phyloP scores from a whole-genome alignment of 1,139 yeast species.

The Yamadazyma triangularis region DNA sequence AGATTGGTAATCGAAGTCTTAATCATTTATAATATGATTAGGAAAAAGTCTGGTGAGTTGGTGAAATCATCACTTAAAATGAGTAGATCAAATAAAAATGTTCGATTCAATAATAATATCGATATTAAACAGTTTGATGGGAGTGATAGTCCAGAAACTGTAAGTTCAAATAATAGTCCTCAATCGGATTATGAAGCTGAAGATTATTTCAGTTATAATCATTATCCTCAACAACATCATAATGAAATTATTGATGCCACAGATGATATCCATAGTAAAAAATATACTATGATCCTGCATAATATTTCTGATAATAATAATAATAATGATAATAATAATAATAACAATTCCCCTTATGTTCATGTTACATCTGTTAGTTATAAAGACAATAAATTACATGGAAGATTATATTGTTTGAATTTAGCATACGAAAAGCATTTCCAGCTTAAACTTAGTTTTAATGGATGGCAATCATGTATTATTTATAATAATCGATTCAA shows the following conservation, averaged over 20 bases:
- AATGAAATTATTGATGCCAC: background rate
- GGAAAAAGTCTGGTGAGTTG: constrained; percentile 37
- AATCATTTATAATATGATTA: constrained; percentile 14
- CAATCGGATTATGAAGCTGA: constrained; percentile 8
- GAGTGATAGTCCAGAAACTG: constrained; percentile 35
- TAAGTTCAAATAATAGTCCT: constrained; percentile 32
- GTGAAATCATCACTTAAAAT: constrained; percentile 38
- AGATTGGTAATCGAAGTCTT: no score
- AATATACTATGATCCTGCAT: background rate
- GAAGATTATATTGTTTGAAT: constrained; percentile 34
- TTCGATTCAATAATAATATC: constrained; percentile 8
- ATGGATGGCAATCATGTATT: constrained; percentile 33
- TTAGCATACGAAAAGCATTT: constrained; percentile 35
- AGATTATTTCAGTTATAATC: background rate
- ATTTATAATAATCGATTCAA: constrained; percentile 21
- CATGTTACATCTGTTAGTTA: background rate
- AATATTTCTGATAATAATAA: background rate
- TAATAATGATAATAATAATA: no score
- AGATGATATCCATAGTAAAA: background rate
- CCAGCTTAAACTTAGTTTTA: constrained; percentile 32
- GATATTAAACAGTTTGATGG: constrained; percentile 39
- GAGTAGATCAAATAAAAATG: constrained; percentile 6
- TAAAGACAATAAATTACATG: constrained; percentile 16
- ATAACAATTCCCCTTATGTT: constrained; percentile 1
- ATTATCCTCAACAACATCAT: no score